Base-by-base conservation (phyloP, 2,329 filamentous ascomycete genomes). In the Fusarium brachygibbosum region DNA sequence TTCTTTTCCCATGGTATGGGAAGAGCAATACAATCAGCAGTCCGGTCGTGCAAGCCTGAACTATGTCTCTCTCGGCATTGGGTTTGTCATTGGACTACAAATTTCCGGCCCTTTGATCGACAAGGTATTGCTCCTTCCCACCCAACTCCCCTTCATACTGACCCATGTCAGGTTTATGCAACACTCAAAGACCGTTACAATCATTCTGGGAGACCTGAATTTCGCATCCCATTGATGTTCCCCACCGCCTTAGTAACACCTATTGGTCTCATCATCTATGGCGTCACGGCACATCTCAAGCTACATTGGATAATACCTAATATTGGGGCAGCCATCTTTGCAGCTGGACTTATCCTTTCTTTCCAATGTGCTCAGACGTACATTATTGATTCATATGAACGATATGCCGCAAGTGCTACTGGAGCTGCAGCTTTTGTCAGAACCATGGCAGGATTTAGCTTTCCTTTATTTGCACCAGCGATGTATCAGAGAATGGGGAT, bases 291-390 rank as follows among this genome's bases (percentile, higher is more conserved):
- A 0, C 72, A 86, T 31, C 70, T 31, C 70, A 67, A 76, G 5
- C 67, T 79, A 1, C 82, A 86, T 71, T 87, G 84, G 84, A 81
- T 84, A 28, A 77, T 88, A 7, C 87, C 87, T 87, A 0, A 90
- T 61, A 80, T 90, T 35, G 88, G 88, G 2, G 85, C 86, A 10
- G 78, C 70, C 0, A 73, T 80, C 1, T 77, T 81, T 19, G 69
- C 86, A 0, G 77, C 83, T 1, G 87, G 87, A 0, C 83, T 87
- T 54, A 85, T 89, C 46, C 80, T 86, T 1, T 80, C 83, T 0
- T 90, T 89, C 65, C 86, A 87, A 74, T 85, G 86, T 25, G 83
- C 86, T 34, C 85, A 87, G 67, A 86, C 86, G 0, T 90, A 90
- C 57, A 80, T 88, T 3, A 83, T 88, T 13, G 87, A 89, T 45